Evolutionary conservation across 257 asterid genomes (phyloP).

Genomic region (Jaltomata sinuosa): DNA sequence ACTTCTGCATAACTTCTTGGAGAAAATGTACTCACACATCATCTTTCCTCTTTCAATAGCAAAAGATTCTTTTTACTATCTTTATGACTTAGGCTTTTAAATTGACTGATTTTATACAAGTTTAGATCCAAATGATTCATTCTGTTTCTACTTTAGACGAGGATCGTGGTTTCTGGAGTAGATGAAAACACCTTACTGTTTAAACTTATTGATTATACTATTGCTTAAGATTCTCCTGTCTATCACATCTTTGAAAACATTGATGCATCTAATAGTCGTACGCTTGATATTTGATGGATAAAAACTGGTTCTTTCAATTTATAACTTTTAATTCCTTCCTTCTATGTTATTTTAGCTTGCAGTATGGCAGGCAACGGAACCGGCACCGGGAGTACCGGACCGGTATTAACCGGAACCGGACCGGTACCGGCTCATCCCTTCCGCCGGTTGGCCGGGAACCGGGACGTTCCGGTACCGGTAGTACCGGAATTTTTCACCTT

Average conservation of each 20-base stretch:
- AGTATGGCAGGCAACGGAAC: too few relatives aligned
- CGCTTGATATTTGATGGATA: not conserved
- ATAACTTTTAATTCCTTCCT: constrained; percentile 7
- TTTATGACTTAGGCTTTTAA: not conserved
- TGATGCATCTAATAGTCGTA: not conserved
- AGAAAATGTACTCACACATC: not conserved
- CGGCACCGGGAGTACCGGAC: too few relatives aligned
- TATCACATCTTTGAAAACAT: not conserved
- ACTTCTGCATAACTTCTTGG: not conserved
- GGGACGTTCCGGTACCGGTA: too few relatives aligned
- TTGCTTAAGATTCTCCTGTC: not conserved
- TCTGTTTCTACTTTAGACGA: not conserved
- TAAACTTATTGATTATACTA: not conserved
- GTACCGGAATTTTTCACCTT: too few relatives aligned
- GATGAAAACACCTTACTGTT: not conserved
- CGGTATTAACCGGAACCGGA: too few relatives aligned
- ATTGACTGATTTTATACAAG: not conserved
- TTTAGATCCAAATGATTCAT: not conserved
- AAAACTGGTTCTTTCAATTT: not conserved
- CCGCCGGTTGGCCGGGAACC: too few relatives aligned
- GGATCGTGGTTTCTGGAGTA: not conserved
- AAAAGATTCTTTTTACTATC: not conserved
- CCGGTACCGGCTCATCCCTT: too few relatives aligned
- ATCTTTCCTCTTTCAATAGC: not conserved
- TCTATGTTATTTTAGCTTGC: constrained; percentile 49